Evolutionary conservation across 1,284 basidiomycete species (phyloP).

Genomic region (Veloboletus limbatus): DNA sequence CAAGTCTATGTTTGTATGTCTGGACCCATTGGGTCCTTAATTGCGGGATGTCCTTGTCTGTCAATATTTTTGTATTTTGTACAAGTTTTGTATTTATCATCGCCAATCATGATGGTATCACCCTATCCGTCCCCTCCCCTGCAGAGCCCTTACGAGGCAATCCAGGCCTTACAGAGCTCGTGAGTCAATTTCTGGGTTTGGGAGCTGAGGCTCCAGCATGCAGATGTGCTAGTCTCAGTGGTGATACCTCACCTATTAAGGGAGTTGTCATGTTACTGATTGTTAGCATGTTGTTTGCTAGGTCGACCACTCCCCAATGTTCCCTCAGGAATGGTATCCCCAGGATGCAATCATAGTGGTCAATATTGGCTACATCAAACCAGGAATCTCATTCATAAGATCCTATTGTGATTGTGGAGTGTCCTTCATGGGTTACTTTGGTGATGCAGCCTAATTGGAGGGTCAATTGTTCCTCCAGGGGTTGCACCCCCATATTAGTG

Average conservation of each 20-base stretch:
- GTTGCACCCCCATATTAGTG: background rate
- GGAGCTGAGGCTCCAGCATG: too few relatives aligned
- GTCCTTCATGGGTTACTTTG: background rate
- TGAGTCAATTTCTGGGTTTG: background rate
- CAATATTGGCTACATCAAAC: background rate
- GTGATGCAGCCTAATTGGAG: background rate
- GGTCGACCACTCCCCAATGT: background rate
- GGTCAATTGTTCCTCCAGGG: background rate
- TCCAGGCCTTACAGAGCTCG: background rate
- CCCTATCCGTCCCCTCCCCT: background rate
- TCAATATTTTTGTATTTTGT: too few relatives aligned
- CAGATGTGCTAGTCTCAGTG: too few relatives aligned
- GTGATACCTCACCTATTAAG: too few relatives aligned
- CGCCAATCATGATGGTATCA: too few relatives aligned
- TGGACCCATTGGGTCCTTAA: too few relatives aligned
- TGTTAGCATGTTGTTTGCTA: too few relatives aligned
- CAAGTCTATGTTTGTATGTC: too few relatives aligned
- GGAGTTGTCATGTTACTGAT: too few relatives aligned
- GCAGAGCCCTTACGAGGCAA: background rate
- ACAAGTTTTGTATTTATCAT: too few relatives aligned
- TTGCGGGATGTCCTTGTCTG: too few relatives aligned
- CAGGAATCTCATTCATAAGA: background rate
- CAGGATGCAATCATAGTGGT: background rate
- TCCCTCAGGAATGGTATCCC: background rate
- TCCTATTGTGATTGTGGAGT: background rate